A percentile compares a stretch with the other conserved stretches of the same genome.
Evolutionary conservation across 2,329 filamentous ascomycete species (phyloP).

Genomic region (Harringtonia lauricola): DNA sequence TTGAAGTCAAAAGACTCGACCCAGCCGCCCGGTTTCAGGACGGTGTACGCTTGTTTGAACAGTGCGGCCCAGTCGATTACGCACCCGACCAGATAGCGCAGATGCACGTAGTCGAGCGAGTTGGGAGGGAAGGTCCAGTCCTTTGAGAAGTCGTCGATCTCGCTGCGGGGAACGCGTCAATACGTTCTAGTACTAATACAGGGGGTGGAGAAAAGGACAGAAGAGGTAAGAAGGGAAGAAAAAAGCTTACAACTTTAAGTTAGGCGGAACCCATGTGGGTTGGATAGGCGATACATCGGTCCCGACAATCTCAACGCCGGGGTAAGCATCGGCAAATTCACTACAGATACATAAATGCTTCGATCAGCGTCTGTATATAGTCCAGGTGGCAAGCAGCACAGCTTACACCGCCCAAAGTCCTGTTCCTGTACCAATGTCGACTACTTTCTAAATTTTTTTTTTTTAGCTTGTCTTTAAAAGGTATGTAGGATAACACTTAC

Average conservation of each 20-base stretch:
- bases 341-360: constrained; percentile 22
- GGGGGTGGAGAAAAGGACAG: too few relatives aligned
- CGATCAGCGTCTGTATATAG: too few relatives aligned
- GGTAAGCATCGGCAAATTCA: constrained; percentile 33
- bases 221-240: too few relatives aligned
- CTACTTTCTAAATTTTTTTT: too few relatives aligned
- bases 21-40: constrained; percentile 41
- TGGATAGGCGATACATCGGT: constrained; percentile 47
- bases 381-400: too few relatives aligned
- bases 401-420: constrained; percentile 30
- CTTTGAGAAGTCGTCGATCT: constrained; percentile 50
- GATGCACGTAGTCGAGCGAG: constrained; percentile 43
- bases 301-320: constrained; percentile 33
- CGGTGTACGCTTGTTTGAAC: constrained; percentile 33
- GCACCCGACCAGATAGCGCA: constrained; percentile 39
- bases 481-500: not conserved
- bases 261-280: constrained; percentile 44
- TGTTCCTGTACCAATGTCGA: constrained; percentile 40
- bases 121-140: constrained; percentile 33
- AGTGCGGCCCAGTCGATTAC: constrained; percentile 40
- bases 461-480: too few relatives aligned
- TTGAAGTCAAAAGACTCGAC: constrained; percentile 14
- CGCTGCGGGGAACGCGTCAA: constrained; percentile 7
- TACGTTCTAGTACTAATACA: not conserved
- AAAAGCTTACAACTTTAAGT: constrained; percentile 28